A percentile compares a stretch with the other conserved stretches of the same genome.
Conservation (phyloP, 306 rosid genomes). For the Acacia crassicarpa region DNA sequence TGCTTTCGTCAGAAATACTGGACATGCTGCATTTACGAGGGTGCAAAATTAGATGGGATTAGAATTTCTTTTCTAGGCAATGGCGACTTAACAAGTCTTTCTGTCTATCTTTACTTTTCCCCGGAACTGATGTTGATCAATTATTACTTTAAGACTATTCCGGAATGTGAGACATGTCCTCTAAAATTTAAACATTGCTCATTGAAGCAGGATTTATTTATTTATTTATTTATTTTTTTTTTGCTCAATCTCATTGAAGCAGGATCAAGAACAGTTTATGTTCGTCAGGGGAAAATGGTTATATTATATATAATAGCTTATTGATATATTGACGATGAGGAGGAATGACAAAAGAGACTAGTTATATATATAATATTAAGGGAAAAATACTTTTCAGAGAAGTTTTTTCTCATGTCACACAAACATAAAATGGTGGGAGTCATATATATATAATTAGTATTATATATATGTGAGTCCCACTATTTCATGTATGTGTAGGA, state of each 20-base stretch:
- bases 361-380: too few species aligned
- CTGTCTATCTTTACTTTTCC: slow-evolving; percentile 18
- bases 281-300: background rate
- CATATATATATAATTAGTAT: too few species aligned
- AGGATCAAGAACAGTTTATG: background rate
- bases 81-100: background rate
- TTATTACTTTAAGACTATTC: background rate
- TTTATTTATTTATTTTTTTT: too few species aligned
- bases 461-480: too few species aligned
- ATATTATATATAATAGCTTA: too few species aligned
- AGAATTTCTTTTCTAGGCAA: slow-evolving; percentile 14
- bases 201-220: background rate
- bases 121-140: slow-evolving; percentile 23
- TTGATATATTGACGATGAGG: background rate
- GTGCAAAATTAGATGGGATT: slow-evolving; percentile 74
- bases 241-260: too few species aligned
- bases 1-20: slow-evolving; percentile 47
- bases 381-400: too few species aligned
- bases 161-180: background rate
- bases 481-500: too few species aligned
- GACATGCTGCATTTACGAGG: slow-evolving; percentile 50
- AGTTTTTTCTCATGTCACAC: too few species aligned
- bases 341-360: background rate
- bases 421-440: too few species aligned
- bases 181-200: background rate